phyloP scores from a whole-genome alignment of 306 rosid species.

The Oemleria cerasiformis region DNA sequence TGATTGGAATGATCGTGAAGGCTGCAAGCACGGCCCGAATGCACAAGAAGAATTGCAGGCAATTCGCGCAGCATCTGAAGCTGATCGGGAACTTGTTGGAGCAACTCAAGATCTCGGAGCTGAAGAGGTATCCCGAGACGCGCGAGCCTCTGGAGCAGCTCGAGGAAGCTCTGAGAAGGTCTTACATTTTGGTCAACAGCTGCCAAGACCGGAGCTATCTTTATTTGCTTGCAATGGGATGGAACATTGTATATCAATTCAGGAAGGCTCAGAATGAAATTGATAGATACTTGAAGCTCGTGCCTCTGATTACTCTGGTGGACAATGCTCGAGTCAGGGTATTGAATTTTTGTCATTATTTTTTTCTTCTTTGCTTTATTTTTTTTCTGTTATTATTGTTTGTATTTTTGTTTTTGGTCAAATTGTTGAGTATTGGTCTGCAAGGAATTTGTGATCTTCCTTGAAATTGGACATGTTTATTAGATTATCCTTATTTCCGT shows the following conservation, averaged over 20 bases:
- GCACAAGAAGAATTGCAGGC: constrained; percentile 96
- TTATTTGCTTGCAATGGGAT: constrained; percentile 93
- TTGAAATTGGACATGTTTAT: neutral
- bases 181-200: constrained; percentile 77
- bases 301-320: constrained; percentile 91
- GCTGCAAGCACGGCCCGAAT: constrained; percentile 89
- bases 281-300: constrained; percentile 79
- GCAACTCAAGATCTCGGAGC: constrained; percentile 95
- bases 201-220: constrained; percentile 92
- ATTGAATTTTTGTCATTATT: constrained; percentile 22
- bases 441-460: neutral
- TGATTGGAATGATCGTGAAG: constrained; percentile 77
- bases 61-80: constrained; percentile 87
- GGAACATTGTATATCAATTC: constrained; percentile 97
- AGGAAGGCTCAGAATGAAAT: constrained; percentile 96
- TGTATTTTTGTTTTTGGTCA: neutral
- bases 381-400: neutral
- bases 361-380: constrained; percentile 10
- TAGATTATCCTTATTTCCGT: neutral
- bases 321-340: constrained; percentile 98
- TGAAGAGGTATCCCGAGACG: constrained; percentile 85
- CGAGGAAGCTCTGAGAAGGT: constrained; percentile 89
- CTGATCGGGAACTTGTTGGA: constrained; percentile 89
- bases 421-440: neutral
- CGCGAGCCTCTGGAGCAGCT: constrained; percentile 96